Evolutionary conservation across 164 flowering plant genomes (phyloP).

Genomic region (Paratinospora sagittata): DNA sequence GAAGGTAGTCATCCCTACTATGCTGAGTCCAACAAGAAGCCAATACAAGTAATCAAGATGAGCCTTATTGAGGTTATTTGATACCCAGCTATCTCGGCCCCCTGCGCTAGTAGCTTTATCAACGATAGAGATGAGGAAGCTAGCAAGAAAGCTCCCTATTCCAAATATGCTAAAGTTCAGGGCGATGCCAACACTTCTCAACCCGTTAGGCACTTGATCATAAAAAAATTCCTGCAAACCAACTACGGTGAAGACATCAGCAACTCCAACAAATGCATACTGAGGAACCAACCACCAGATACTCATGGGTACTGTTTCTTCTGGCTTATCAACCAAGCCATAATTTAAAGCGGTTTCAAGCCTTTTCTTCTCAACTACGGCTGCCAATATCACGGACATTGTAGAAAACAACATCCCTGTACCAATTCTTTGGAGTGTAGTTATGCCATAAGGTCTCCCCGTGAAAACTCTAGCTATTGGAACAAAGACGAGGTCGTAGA

Average conservation of each 20-base stretch:
- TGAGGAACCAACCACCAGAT: constrained; percentile 24
- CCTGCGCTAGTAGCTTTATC: constrained; percentile 12
- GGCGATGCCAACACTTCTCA: constrained; percentile 21
- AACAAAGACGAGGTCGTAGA: constrained; percentile 6
- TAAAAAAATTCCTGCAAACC: constrained; percentile 29
- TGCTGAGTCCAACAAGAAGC: constrained; percentile 23
- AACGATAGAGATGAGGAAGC: constrained; percentile 17
- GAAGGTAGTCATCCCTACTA: neutral
- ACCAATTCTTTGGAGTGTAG: constrained; percentile 16
- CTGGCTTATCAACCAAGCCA: constrained; percentile 19
- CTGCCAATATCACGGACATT: constrained; percentile 13
- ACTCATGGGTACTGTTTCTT: constrained; percentile 23
- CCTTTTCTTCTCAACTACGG: constrained; percentile 16
- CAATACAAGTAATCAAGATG: constrained; percentile 25
- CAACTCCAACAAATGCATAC: constrained; percentile 16
- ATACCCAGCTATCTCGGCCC: constrained; percentile 18
- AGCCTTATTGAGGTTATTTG: constrained; percentile 19
- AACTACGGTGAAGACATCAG: constrained; percentile 21
- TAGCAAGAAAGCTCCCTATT: constrained; percentile 20
- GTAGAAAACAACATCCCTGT: constrained; percentile 8
- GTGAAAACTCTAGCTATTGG: constrained; percentile 9
- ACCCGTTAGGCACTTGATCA: constrained; percentile 20
- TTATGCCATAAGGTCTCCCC: constrained; percentile 6
- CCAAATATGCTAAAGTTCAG: constrained; percentile 23
- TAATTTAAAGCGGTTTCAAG: constrained; percentile 16